These are phyloP conservation scores for Tuctoria greenei DNA, from an alignment of 176 grass and related monocot genomes.

Conservation along the genomic window DNA sequence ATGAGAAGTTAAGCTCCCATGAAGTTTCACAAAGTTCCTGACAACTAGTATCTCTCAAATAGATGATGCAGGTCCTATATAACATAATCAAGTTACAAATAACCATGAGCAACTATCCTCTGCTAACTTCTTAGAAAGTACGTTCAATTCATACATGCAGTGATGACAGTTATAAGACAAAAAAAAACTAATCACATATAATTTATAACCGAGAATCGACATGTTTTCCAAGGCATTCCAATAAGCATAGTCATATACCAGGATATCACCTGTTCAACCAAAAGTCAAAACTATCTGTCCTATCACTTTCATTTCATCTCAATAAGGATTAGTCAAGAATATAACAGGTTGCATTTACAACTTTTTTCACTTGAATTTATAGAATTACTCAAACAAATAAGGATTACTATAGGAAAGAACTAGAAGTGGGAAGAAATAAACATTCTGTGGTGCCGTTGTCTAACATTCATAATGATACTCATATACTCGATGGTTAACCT, in stretches of 20 bases:
- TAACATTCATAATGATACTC: neutral
- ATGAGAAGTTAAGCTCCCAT: conserved; percentile 3
- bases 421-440: neutral
- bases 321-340: neutral
- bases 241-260: neutral
- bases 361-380: conserved; percentile 15
- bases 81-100: neutral
- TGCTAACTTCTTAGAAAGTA: neutral
- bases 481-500: neutral
- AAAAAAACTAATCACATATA: neutral
- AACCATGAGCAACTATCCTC: neutral
- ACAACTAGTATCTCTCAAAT: neutral
- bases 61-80: neutral
- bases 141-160: neutral
- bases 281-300: neutral
- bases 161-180: neutral
- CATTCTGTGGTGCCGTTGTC: too few species aligned
- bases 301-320: neutral
- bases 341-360: neutral
- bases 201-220: conserved; percentile 7
- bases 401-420: neutral
- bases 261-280: neutral
- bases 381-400: conserved; percentile 22
- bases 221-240: conserved; percentile 16
- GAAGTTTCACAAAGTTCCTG: neutral